A percentile compares a stretch with the other conserved stretches of the same genome.
These are phyloP conservation scores for Cyclotella distinguenda DNA, from an alignment of 108 stramenopile species.

Conservation along the genomic window DNA sequence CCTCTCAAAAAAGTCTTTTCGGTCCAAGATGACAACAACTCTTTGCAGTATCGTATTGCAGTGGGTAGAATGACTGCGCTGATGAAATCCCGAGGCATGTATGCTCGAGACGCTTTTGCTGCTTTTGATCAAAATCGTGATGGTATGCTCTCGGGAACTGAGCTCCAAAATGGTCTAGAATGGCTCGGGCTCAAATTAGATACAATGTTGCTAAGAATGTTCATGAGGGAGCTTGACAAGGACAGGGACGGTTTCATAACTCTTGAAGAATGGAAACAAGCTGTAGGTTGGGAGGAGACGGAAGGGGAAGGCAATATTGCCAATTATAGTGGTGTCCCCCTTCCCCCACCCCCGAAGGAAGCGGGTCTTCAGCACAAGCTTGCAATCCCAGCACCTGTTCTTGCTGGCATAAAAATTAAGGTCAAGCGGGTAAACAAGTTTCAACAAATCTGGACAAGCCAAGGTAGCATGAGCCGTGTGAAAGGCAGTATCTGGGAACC, in stretches of 20 bases:
- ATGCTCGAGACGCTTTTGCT: constrained; percentile 93
- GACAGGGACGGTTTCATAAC: constrained; percentile 93
- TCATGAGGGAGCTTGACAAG: constrained; percentile 92
- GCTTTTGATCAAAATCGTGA: constrained; percentile 93
- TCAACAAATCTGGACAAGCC: constrained; percentile 88
- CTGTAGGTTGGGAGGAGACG: constrained; percentile 87
- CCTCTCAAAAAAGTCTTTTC: constrained; percentile 93
- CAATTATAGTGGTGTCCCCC: constrained; percentile 66
- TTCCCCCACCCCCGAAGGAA: constrained; percentile 82
- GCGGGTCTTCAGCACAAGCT: constrained; percentile 65
- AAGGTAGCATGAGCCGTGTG: constrained; percentile 90
- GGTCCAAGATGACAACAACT: constrained; percentile 93
- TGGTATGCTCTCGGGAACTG: constrained; percentile 91
- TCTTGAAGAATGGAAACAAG: constrained; percentile 94
- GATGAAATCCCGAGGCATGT: constrained; percentile 92
- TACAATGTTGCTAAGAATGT: constrained; percentile 73
- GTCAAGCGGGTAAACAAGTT: constrained; percentile 87
- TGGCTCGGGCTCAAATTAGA: constrained; percentile 92
- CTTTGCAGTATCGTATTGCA: constrained; percentile 93
- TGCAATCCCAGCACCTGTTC: constrained; percentile 87
- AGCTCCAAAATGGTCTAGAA: constrained; percentile 92
- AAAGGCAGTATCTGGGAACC: constrained; percentile 96
- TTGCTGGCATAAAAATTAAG: constrained; percentile 92
- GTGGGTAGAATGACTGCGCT: constrained; percentile 88
- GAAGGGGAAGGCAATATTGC: constrained; percentile 61